Percentiles rank a stretch among this genome's conserved stretches.
phyloP scores from a whole-genome alignment of 495 filamentous ascomycete genomes.

The Podospora comata region DNA sequence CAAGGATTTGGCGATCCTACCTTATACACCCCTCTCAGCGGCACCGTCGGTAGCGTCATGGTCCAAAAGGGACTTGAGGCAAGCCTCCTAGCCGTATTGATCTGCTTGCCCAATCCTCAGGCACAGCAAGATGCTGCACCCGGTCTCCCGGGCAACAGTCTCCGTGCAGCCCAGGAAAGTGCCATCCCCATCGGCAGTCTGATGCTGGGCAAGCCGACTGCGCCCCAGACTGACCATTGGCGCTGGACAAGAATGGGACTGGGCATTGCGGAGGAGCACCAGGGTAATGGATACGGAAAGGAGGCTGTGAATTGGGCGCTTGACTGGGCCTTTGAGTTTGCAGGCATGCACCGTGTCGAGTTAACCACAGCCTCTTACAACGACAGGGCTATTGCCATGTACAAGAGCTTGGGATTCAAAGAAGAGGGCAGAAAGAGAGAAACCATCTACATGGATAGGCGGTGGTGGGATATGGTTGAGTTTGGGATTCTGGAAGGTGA shows the following conservation, averaged over 20 bases:
- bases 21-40: slow-evolving; percentile 12
- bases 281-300: slow-evolving; percentile 45
- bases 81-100: slow-evolving; percentile 31
- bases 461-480: slow-evolving; percentile 39
- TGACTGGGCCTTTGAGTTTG: slow-evolving; percentile 43
- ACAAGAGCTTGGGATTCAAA: slow-evolving; percentile 44
- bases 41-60: slow-evolving; percentile 12
- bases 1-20: slow-evolving; percentile 20
- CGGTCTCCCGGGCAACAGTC: neutral
- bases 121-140: neutral
- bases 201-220: slow-evolving; percentile 21
- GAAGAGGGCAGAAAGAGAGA: slow-evolving; percentile 43
- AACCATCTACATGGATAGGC: slow-evolving; percentile 36
- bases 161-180: slow-evolving; percentile 6
- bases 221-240: slow-evolving; percentile 28
- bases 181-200: slow-evolving; percentile 26
- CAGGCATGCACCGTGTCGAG: slow-evolving; percentile 40
- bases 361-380: slow-evolving; percentile 40
- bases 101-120: slow-evolving; percentile 28
- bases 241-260: slow-evolving; percentile 36
- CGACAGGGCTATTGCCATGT: slow-evolving; percentile 38
- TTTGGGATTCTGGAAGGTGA: slow-evolving; percentile 45
- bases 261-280: slow-evolving; percentile 32
- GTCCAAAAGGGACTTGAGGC: slow-evolving; percentile 18
- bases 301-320: slow-evolving; percentile 49